Evolutionary conservation across 495 filamentous ascomycete species (phyloP).

Genomic region (Paragyromitra xinjiangensis): DNA sequence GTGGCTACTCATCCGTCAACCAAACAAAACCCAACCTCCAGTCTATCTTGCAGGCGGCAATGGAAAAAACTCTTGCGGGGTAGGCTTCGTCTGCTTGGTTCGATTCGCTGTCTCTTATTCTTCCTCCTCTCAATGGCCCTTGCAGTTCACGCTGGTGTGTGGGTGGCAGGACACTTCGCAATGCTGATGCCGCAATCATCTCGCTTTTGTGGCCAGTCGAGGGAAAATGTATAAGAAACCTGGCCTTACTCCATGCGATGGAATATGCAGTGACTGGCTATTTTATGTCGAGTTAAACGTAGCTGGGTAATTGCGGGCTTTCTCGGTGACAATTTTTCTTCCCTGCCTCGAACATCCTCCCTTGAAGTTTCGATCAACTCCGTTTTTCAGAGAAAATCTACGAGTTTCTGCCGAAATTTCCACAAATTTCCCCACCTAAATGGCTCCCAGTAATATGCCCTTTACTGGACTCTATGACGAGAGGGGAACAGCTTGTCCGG

Average conservation of each 20-base stretch:
- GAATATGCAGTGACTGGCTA: slow-evolving; percentile 43
- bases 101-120: slow-evolving; percentile 45
- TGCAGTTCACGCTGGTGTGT: slow-evolving; percentile 22
- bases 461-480: slow-evolving; percentile 49
- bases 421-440: slow-evolving; percentile 9
- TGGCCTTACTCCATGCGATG: slow-evolving; percentile 44
- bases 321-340: slow-evolving; percentile 43
- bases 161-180: slow-evolving; percentile 24
- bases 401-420: background rate
- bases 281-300: slow-evolving; percentile 44
- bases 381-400: slow-evolving; percentile 16
- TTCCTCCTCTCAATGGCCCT: slow-evolving; percentile 45
- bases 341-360: slow-evolving; percentile 10
- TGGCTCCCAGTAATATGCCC: slow-evolving; percentile 47
- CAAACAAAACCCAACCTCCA: slow-evolving; percentile 47
- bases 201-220: slow-evolving; percentile 31
- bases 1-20: slow-evolving; percentile 24
- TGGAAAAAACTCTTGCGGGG: slow-evolving; percentile 46
- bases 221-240: slow-evolving; percentile 47
- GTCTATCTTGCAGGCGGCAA: slow-evolving; percentile 36
- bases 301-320: slow-evolving; percentile 36
- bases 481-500: slow-evolving; percentile 38
- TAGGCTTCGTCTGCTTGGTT: slow-evolving; percentile 36
- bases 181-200: slow-evolving; percentile 43
- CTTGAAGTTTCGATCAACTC: slow-evolving; percentile 9